Evolutionary conservation across 2,329 filamentous ascomycete genomes (phyloP).

Genomic region (Rhytidhysteron rufulum): DNA sequence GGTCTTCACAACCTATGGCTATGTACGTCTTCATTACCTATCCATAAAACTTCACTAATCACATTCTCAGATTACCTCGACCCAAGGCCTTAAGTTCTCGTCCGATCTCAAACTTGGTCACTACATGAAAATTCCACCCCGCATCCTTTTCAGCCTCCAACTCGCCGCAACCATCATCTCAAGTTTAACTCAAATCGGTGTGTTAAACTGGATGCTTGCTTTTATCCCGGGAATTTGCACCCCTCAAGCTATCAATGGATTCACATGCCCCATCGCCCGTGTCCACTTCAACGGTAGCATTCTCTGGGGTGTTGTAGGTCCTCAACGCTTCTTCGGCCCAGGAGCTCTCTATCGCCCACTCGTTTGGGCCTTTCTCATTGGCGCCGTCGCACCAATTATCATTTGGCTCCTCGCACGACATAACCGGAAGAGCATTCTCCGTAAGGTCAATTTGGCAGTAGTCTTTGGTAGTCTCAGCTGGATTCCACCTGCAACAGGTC

Average conservation of each 20-base stretch:
- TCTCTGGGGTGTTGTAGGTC: conserved; percentile 84
- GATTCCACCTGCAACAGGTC: conserved; percentile 77
- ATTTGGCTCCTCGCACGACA: conserved; percentile 67
- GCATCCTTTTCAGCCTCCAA: conserved; percentile 75
- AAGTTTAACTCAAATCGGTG: conserved; percentile 74
- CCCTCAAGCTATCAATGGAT: conserved; percentile 74
- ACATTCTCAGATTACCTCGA: conserved; percentile 74
- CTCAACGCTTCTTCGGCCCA: conserved; percentile 74
- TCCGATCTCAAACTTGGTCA: conserved; percentile 83
- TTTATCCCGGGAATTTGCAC: conserved; percentile 77
- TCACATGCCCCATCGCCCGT: conserved; percentile 80
- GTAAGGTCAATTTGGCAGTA: conserved; percentile 77
- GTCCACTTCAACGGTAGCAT: conserved; percentile 91
- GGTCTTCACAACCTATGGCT: conserved; percentile 90
- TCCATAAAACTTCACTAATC: too few species aligned
- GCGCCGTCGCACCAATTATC: conserved; percentile 68
- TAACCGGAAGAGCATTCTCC: conserved; percentile 58
- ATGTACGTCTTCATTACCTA: too few species aligned
- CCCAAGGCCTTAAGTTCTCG: conserved; percentile 85
- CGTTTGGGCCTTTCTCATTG: conserved; percentile 78
- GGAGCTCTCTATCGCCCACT: conserved; percentile 70
- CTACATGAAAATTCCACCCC: conserved; percentile 82
- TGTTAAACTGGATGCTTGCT: conserved; percentile 86
- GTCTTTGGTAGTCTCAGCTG: conserved; percentile 78
- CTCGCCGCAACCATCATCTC: conserved; percentile 72